Evolutionary conservation across 805 yeast genomes (phyloP), one percentile per base, ranked within the genome.

Genomic region (Ascoidea rubescens): DNA sequence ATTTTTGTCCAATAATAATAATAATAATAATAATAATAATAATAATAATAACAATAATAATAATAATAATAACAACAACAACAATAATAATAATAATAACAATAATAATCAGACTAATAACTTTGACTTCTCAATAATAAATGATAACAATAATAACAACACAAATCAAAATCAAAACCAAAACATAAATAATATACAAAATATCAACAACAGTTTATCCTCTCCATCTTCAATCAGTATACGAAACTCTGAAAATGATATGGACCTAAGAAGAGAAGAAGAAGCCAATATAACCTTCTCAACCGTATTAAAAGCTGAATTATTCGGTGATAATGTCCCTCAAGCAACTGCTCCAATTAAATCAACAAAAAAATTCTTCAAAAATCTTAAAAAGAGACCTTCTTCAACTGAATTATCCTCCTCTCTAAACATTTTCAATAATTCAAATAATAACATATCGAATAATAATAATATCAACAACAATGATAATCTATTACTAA

Each of bases 201-300:
- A 60, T 60, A 42, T 53, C 54, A 5, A 52, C 46, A 16, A 55
- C 60, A 14, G 60, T 58, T 52, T 57, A 1, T 58, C 60, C 14
- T 62, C 68, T 5, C 80, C 76, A 50, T 21, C 28, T 21, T 21
- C 28, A 21, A 21, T 21, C 28, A 21, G 28, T 21, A 21, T 21
- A 21, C 28, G 28, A 21, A 21, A 21, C 28, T 21, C 28, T 21
- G 28, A 21, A 21, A 75, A 74, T 57, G 95, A 85, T 59, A 68
- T 84, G 28, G 93, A 86, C 56, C 69, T 72, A 45, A 75, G 82
- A 56, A 73, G 80, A 57, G 87, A 82, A 61, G 84, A 82, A 58
- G 95, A 87, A 61, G 96, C 96, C 4, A 87, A 87, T 63, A 71
- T 84, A 57, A 87, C 96, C 0, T 93, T 90, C 66, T 82, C 90